Evolutionary conservation across 257 asterid species (phyloP).

Genomic region (Forsythia suspensa): DNA sequence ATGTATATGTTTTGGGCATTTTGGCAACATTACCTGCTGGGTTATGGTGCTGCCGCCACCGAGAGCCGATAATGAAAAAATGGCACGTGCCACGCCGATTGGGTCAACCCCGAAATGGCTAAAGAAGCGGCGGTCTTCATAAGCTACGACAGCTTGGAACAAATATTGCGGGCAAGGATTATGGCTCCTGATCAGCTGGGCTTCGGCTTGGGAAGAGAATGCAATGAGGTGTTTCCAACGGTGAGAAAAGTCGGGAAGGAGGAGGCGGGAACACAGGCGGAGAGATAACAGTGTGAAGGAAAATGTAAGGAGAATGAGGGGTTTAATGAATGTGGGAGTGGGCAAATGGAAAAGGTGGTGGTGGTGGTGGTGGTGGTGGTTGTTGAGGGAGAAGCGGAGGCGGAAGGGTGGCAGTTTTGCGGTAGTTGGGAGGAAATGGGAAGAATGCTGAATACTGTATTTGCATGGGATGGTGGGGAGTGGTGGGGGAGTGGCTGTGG

Average conservation of each 20-base stretch:
- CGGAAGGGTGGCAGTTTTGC: not conserved
- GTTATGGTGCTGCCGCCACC: conserved; percentile 44
- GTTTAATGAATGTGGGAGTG: conserved; percentile 5
- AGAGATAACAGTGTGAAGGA: conserved; percentile 29
- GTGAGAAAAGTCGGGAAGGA: conserved; percentile 34
- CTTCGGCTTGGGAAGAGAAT: conserved; percentile 31
- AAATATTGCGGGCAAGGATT: conserved; percentile 22
- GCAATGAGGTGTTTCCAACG: conserved; percentile 33
- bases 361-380: not conserved
- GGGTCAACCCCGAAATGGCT: conserved; percentile 32
- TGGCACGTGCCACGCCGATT: conserved; percentile 32
- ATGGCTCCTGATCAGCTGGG: conserved; percentile 20
- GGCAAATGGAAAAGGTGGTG: not conserved
- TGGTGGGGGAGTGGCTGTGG: conserved; percentile 12
- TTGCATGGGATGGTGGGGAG: not conserved
- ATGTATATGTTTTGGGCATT: too few relatives aligned
- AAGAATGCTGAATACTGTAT: not conserved
- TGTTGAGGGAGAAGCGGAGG: conserved; percentile 19
- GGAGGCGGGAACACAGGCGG: conserved; percentile 25
- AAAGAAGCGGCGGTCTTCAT: conserved; percentile 38
- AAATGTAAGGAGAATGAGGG: conserved; percentile 26
- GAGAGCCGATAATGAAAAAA: conserved; percentile 31
- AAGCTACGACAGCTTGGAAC: conserved; percentile 35
- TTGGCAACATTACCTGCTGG: conserved; percentile 27
- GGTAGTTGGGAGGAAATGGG: not conserved